These are phyloP conservation scores for Phytopythium oedochilum DNA, from an alignment of 352 stramenopile genomes.

Conservation along the genomic window DNA sequence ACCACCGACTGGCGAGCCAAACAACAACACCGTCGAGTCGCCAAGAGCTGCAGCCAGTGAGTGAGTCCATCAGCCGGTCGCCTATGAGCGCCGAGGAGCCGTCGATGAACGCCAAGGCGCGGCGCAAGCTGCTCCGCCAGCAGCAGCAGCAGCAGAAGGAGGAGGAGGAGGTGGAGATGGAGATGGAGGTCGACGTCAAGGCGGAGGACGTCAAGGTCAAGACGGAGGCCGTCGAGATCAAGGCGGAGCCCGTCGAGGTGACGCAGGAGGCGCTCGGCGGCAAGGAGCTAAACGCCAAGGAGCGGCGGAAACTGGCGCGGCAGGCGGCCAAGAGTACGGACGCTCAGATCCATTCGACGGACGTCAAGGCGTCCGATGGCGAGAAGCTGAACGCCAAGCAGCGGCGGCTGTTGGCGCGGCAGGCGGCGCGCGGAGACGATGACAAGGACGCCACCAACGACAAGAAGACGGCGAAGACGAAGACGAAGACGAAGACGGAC, in stretches of 20 bases:
- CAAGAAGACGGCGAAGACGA: conserved; percentile 12
- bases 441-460: conserved; percentile 8
- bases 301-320: conserved; percentile 51
- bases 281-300: conserved; percentile 41
- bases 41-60: background rate
- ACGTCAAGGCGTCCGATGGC: background rate
- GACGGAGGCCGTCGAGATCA: conserved; percentile 27
- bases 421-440: conserved; percentile 29
- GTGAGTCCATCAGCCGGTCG: background rate
- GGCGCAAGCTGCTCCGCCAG: conserved; percentile 60
- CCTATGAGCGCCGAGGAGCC: conserved; percentile 3
- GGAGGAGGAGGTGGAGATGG: conserved; percentile 1
- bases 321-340: conserved; percentile 10
- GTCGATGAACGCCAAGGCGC: conserved; percentile 75
- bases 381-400: conserved; percentile 50
- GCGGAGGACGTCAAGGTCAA: conserved; percentile 1
- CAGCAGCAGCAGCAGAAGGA: conserved; percentile 28
- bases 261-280: background rate
- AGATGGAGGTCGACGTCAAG: conserved; percentile 4
- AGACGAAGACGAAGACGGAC: conserved; percentile 18
- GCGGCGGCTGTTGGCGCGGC: conserved; percentile 48
- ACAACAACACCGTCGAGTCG: background rate
- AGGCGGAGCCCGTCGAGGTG: conserved; percentile 11
- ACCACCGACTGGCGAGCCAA: background rate
- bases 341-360: too few species aligned